Base-by-base conservation (phyloP, 495 filamentous ascomycete genomes). In the Recurvomyces mirabilis region DNA sequence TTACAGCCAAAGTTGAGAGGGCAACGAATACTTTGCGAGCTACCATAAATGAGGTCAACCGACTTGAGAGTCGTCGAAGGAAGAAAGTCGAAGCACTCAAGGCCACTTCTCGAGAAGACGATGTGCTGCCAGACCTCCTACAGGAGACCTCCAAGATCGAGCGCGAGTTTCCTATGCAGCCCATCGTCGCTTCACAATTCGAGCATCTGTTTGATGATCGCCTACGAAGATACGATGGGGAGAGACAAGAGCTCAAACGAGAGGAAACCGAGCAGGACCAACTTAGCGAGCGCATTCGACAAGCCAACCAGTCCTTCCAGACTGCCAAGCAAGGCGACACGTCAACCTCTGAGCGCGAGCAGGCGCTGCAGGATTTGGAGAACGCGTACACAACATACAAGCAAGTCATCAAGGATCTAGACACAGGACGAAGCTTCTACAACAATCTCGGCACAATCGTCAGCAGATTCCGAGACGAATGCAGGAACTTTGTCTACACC, bases 351-450 rank as follows among this genome's bases (percentile, higher is more conserved):
- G 84, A 93, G 52, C 74, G 91, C 18, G 89, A 95, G 55, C 74
- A 78, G 49, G 87, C 87, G 0, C 63, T 98, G 19, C 91, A 98
- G 60, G 77, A 76, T 31, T 69, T 98, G 17, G 89, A 96, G 59
- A 91, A 87, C 42, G 91, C 85, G 7, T 94, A 93, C 58, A 72
- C 84, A 62, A 91, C 87, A 64, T 95, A 95, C 63, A 93, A 91
- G 62, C 88, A 98, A 60, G 81, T 95, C 41, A 76, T 93, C 31
- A 82, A 73, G 31, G 93, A 96, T 55, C 65, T 94, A 0, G 86
- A 95, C 42, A 82, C 81, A 0, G 91, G 85, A 1, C 65, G 89
- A 31, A 94, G 93, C 54, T 98, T 98, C 60, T 98, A 96, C 66
- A 96, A 98, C 57, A 88, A 95, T 55, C 72, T 98, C 1, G 82